phyloP scores from a whole-genome alignment of 768 basidiomycete genomes.

The Mycena vulgaris region DNA sequence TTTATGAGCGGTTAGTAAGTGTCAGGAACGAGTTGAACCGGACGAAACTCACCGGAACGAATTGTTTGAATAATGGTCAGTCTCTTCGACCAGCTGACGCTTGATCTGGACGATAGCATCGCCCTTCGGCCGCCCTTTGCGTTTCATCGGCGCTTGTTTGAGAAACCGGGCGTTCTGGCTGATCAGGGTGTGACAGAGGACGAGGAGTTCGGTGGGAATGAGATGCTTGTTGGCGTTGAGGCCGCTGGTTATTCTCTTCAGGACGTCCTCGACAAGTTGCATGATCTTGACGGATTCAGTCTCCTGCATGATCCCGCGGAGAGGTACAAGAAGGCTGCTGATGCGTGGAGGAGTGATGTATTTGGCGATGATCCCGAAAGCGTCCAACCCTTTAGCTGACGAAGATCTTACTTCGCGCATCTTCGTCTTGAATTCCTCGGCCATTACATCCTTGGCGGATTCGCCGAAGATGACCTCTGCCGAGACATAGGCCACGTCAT shows the following conservation, averaged over 20 bases:
- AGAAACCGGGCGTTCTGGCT: conserved; percentile 93
- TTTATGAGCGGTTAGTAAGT: conserved; percentile 45
- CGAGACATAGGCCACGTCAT: conserved; percentile 84
- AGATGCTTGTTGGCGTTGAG: conserved; percentile 88
- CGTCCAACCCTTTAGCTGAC: conserved; percentile 87
- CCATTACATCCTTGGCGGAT: conserved; percentile 89
- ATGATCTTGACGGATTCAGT: conserved; percentile 87
- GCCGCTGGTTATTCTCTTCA: conserved; percentile 86
- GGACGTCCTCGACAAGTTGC: conserved; percentile 89
- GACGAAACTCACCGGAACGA: conserved; percentile 79
- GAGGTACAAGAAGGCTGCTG: conserved; percentile 80
- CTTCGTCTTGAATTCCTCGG: conserved; percentile 95
- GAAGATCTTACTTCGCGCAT: conserved; percentile 93
- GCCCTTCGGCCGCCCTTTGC: conserved; percentile 58
- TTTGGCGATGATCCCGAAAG: conserved; percentile 86
- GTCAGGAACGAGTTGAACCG: neutral
- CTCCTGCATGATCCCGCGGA: conserved; percentile 88
- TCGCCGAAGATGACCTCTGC: conserved; percentile 95
- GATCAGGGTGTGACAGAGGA: conserved; percentile 90
- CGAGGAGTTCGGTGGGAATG: conserved; percentile 77
- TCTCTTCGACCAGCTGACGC: conserved; percentile 67
- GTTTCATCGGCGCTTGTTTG: conserved; percentile 65
- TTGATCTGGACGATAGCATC: conserved; percentile 86
- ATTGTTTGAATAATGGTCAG: conserved; percentile 86
- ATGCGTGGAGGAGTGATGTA: conserved; percentile 84